Conservation (phyloP, 257 asterid genomes). For the Fraxinus pennsylvanica region DNA sequence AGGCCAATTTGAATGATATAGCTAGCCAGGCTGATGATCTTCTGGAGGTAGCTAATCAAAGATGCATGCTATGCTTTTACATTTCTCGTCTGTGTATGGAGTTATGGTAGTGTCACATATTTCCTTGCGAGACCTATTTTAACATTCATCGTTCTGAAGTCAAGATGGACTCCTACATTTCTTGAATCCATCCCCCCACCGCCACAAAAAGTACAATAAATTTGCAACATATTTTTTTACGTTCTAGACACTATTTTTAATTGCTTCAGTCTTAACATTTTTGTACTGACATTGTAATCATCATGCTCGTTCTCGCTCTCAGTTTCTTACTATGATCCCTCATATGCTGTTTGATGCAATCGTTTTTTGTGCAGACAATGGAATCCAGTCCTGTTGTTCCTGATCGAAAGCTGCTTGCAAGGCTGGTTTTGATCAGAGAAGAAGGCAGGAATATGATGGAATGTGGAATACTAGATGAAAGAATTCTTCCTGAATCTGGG, state of each 20-base stretch:
- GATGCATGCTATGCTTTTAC: slow-evolving; percentile 21
- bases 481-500: slow-evolving; percentile 96
- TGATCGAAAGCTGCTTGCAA: slow-evolving; percentile 87
- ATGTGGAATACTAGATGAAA: slow-evolving; percentile 89
- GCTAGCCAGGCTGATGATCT: slow-evolving; percentile 98
- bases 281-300: not conserved
- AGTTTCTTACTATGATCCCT: not conserved
- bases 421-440: slow-evolving; percentile 94
- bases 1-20: slow-evolving; percentile 86
- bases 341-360: slow-evolving; percentile 16
- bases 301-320: not conserved
- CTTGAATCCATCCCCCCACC: not conserved
- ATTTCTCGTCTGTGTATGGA: not conserved
- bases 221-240: not conserved
- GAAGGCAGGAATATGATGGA: slow-evolving; percentile 98
- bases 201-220: not conserved
- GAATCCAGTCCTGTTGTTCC: slow-evolving; percentile 80
- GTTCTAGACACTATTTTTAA: not conserved
- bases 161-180: not conserved
- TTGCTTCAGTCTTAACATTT: not conserved
- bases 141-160: not conserved
- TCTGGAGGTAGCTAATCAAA: slow-evolving; percentile 62
- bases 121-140: not conserved
- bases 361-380: slow-evolving; percentile 60
- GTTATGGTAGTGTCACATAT: slow-evolving; percentile 9